phyloP scores from a whole-genome alignment of 2,329 filamentous ascomycete species.

The Botryotinia globosa region DNA sequence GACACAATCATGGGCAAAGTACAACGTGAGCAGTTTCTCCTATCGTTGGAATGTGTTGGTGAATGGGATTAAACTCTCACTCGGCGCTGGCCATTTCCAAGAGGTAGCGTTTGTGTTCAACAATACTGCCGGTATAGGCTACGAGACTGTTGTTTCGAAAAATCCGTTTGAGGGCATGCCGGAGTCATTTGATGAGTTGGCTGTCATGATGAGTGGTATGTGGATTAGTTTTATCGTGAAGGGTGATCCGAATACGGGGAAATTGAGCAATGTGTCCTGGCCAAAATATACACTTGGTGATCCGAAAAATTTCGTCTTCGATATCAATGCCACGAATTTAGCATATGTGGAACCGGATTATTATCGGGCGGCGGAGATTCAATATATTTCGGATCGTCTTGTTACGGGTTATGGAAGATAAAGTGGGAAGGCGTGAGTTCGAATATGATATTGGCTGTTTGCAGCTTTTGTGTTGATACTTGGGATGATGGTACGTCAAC shows the following conservation, averaged over 20 bases:
- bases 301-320: slow-evolving; percentile 47
- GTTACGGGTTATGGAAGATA: slow-evolving; percentile 5
- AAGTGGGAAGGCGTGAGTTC: too few species aligned
- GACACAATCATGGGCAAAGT: slow-evolving; percentile 50
- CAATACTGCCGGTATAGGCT: slow-evolving; percentile 34
- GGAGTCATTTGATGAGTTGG: slow-evolving; percentile 23
- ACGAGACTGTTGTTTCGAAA: slow-evolving; percentile 23
- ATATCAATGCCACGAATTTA: slow-evolving; percentile 44
- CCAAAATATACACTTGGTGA: slow-evolving; percentile 43
- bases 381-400: slow-evolving; percentile 18
- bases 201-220: slow-evolving; percentile 30
- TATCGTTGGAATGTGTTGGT: slow-evolving; percentile 61
- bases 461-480: neutral
- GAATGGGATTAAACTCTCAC: slow-evolving; percentile 43
- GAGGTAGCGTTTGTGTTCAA: slow-evolving; percentile 42
- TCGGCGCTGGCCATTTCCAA: slow-evolving; percentile 53
- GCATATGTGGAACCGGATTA: slow-evolving; percentile 45
- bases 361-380: slow-evolving; percentile 40
- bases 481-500: neutral
- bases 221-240: slow-evolving; percentile 31
- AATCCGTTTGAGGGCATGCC: slow-evolving; percentile 28
- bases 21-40: slow-evolving; percentile 51
- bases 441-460: neutral
- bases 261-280: slow-evolving; percentile 39
- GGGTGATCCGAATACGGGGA: slow-evolving; percentile 29